Evolutionary conservation across 805 yeast species (phyloP), one percentile per base, ranked within the genome.

Genomic region (Pichia membranifaciens): DNA sequence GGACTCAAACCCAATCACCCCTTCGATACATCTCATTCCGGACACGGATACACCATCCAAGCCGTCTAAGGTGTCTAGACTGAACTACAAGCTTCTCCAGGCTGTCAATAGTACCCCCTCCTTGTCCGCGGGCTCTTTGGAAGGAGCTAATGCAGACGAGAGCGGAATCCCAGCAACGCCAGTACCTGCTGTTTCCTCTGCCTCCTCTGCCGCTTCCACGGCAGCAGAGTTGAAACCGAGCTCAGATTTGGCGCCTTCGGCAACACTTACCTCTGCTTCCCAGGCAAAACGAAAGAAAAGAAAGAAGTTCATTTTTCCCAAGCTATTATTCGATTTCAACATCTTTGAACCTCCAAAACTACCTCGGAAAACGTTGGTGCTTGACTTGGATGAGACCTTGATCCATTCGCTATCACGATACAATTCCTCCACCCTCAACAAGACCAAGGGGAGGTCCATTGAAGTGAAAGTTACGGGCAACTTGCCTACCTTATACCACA

Each of bases 351-450:
- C 70, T 2, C 69, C 70, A 8, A 46, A 51, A 12, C 34, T 65
- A 37, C 60, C 46, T 0, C 40, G 28, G 15, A 89, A 88, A 59
- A 83, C 88, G 0, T 72, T 93, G 28, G 85, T 93, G 1, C 70
- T 93, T 21, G 99, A 93, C 61, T 74, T 93, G 28, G 99, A 91
- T 65, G 99, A 93, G 60, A 93, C 99, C 0, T 69, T 93, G 47
- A 89, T 93, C 48, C 99, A 93, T 62, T 89, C 98, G 1, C 73
- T 89, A 48, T 81, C 95, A 5, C 73, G 95, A 48, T 79, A 76
- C 23, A 73, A 77, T 38, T 64, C 69, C 1, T 64, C 69, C 3
- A 60, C 64, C 0, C 50, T 65, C 17, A 78, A 78, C 5, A 66
- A 78, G 41, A 64, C 73, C 8, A 61, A 69, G n/a, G 71, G 76